Percentiles rank a stretch among this genome's conserved stretches.
phyloP scores from a whole-genome alignment of 139 green algal genomes.

The Trebouxia sp. region DNA sequence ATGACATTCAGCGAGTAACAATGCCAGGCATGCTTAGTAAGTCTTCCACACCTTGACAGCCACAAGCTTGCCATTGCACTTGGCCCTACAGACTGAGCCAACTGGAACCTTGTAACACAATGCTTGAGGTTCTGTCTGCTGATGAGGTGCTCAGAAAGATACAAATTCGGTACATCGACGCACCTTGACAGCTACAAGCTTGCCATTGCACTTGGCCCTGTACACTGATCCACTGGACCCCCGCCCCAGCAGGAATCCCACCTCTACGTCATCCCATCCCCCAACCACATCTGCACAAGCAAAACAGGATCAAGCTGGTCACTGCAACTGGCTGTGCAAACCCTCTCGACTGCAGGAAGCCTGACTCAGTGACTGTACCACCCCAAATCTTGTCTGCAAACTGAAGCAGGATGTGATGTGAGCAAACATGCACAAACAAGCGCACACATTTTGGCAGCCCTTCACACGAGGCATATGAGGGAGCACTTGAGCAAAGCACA shows the following conservation, averaged over 20 bases:
- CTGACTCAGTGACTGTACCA: too few relatives aligned
- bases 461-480: too few relatives aligned
- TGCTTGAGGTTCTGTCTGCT: background rate
- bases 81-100: slow-evolving; percentile 45
- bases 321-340: background rate
- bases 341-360: background rate
- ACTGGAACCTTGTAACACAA: slow-evolving; percentile 33
- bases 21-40: background rate
- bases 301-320: background rate
- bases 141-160: background rate
- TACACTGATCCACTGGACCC: slow-evolving; percentile 53
- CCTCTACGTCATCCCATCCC: slow-evolving; percentile 31
- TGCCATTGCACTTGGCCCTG: slow-evolving; percentile 30
- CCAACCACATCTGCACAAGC: slow-evolving; percentile 1
- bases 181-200: slow-evolving; percentile 55
- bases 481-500: too few relatives aligned
- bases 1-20: too few relatives aligned
- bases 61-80: slow-evolving; percentile 37
- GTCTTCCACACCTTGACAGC: slow-evolving; percentile 50
- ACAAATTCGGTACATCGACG: too few relatives aligned
- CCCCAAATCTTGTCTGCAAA: too few relatives aligned
- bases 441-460: too few relatives aligned
- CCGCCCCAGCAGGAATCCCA: slow-evolving; percentile 44
- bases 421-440: too few relatives aligned
- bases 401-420: too few relatives aligned